Base-by-base conservation (phyloP, 176 grass and related monocot species). In the Bonia amplexicaulis region DNA sequence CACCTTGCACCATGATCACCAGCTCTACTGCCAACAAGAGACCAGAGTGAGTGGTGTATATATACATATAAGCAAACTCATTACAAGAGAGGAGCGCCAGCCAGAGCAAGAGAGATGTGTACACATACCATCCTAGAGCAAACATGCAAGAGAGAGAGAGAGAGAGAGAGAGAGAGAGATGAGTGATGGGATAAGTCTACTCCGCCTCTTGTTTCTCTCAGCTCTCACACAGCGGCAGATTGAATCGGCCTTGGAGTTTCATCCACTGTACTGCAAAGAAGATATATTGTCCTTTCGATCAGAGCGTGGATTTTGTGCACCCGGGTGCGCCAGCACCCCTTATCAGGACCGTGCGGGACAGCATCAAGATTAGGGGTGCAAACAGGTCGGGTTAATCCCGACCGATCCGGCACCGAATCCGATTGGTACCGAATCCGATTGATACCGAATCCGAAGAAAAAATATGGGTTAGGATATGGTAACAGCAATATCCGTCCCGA, bases 251-350 rank as follows among this genome's bases (percentile, higher is more conserved):
- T 85, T 90, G 87, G 84, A 86, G 79, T 88, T 97, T 77, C 90
- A 33, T 33, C 85, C 86, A 79, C 77, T 92, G 94, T 97, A 90
- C 91, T 86, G 82, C 80, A 83, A 82, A 88, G 79, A 90, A 92
- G 91, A 97, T 97, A 75, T 94, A 75, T 92, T 94, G 94, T 90
- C 89, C 87, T 94, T 88, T 91, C 86, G 87, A 77, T 5, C 35
- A 37, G 4, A 37, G 35, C 35, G 35, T 37, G 35, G 35, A 37
- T 37, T 0, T 37, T 37, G 35, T 37, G 35, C 35, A 37, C 4
- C 35, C 35, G 35, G 35, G 35, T 37, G 35, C 35, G 35, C 35
- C 35, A 37, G 35, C 35, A 37, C 35, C 35, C 35, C 35, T 37
- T 37, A 37, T 37, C 2, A 5, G 35, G 35, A 5, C 35, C 35